Evolutionary conservation across 306 rosid species (phyloP).

Genomic region (Chamaecrista fasciculata): DNA sequence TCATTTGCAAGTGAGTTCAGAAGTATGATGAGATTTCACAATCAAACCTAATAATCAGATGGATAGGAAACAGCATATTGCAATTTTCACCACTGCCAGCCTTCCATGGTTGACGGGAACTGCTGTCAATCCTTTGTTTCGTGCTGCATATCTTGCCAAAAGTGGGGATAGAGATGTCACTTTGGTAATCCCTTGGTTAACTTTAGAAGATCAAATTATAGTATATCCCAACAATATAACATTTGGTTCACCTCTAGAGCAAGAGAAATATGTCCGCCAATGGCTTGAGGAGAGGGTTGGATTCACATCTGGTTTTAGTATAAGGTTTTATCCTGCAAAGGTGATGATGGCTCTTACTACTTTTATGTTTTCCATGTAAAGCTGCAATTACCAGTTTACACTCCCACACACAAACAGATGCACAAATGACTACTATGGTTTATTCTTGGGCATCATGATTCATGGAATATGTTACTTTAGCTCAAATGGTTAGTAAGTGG

Average conservation of each 20-base stretch:
- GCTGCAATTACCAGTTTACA: background rate
- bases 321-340: slow-evolving; percentile 81
- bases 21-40: slow-evolving; percentile 12
- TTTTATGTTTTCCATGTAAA: slow-evolving; percentile 22
- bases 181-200: slow-evolving; percentile 88
- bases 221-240: slow-evolving; percentile 79
- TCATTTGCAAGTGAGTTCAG: slow-evolving; percentile 9
- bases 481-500: background rate
- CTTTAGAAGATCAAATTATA: slow-evolving; percentile 63
- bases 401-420: background rate
- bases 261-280: slow-evolving; percentile 62
- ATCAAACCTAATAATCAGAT: slow-evolving; percentile 41
- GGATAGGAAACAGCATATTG: slow-evolving; percentile 73
- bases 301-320: slow-evolving; percentile 49
- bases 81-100: slow-evolving; percentile 93
- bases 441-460: slow-evolving; percentile 8
- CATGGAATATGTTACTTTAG: background rate
- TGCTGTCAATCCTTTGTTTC: slow-evolving; percentile 91
- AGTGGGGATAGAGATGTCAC: slow-evolving; percentile 64
- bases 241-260: slow-evolving; percentile 63
- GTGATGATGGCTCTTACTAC: slow-evolving; percentile 34
- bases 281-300: slow-evolving; percentile 88
- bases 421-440: slow-evolving; percentile 6
- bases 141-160: slow-evolving; percentile 80
- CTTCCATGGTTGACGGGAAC: slow-evolving; percentile 99